Evolutionary conservation across 2,329 filamentous ascomycete genomes (phyloP).

Genomic region (Fusarium vanettenii): DNA sequence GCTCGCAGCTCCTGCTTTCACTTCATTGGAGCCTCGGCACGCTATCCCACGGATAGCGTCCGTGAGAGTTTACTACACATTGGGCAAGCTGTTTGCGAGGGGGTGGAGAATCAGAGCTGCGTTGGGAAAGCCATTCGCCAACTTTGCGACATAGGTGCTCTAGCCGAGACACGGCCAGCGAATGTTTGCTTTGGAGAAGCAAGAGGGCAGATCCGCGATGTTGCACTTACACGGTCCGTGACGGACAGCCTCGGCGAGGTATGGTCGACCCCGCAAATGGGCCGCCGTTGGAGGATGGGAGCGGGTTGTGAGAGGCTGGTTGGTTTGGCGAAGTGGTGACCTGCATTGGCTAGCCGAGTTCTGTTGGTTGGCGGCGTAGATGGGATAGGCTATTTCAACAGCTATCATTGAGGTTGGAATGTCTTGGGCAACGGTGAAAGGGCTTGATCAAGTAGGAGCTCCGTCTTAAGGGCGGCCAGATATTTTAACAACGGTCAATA

Average conservation of each 20-base stretch:
- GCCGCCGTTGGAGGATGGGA: constrained; percentile 4
- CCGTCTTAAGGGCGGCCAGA: neutral
- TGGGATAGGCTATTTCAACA: neutral
- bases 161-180: constrained; percentile 1
- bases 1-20: neutral
- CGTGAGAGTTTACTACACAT: neutral
- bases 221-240: neutral
- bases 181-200: constrained; percentile 1
- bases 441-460: neutral
- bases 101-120: constrained; percentile 17
- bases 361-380: neutral
- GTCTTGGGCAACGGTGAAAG: neutral
- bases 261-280: constrained; percentile 31
- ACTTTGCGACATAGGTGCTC: neutral
- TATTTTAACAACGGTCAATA: neutral
- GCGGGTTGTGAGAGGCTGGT: constrained; percentile 15
- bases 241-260: constrained; percentile 10
- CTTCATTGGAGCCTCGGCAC: constrained; percentile 12
- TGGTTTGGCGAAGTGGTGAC: constrained; percentile 39
- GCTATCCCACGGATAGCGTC: constrained; percentile 19
- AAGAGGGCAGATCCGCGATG: neutral
- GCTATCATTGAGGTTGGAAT: neutral
- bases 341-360: constrained; percentile 41
- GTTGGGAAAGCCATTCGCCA: constrained; percentile 14
- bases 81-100: constrained; percentile 9